Percentiles rank a stretch among this genome's conserved stretches.
Conservation (phyloP, 2,329 filamentous ascomycete genomes). For the Aspergillus ustus region DNA sequence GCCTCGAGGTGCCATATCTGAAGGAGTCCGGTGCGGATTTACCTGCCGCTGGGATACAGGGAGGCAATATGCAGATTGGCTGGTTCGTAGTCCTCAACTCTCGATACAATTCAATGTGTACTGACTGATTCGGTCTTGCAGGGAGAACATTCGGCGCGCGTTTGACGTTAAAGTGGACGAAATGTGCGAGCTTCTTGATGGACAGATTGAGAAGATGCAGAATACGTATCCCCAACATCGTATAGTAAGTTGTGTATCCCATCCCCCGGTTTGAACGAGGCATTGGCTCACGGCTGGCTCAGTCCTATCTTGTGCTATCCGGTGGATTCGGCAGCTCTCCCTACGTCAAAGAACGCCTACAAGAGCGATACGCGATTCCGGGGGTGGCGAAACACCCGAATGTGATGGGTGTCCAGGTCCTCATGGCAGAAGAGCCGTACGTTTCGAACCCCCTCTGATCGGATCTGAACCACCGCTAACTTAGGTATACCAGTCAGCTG, state of each 20-base stretch:
- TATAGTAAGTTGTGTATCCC: constrained; percentile 30
- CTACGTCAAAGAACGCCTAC: constrained; percentile 34
- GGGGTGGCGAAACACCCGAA: constrained; percentile 23
- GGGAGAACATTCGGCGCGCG: constrained; percentile 25
- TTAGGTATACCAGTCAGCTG: constrained; percentile 33
- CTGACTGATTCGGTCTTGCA: background rate
- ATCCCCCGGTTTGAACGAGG: too few relatives aligned
- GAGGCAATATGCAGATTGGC: constrained; percentile 37
- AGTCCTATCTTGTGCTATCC: constrained; percentile 38
- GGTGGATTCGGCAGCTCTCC: constrained; percentile 41
- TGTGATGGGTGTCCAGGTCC: constrained; percentile 30
- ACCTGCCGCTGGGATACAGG: constrained; percentile 32
- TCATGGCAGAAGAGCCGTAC: constrained; percentile 40
- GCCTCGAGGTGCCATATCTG: constrained; percentile 35
- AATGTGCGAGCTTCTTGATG: constrained; percentile 36
- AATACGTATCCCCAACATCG: constrained; percentile 28
- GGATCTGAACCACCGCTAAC: background rate
- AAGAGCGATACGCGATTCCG: constrained; percentile 27
- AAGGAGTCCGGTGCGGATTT: constrained; percentile 21
- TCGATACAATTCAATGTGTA: background rate
- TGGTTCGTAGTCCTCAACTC: constrained; percentile 22
- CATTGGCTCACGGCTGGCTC: background rate
- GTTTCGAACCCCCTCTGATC: background rate
- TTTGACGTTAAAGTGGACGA: constrained; percentile 32
- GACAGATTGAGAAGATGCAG: constrained; percentile 31